Percentiles rank a stretch among this genome's conserved stretches.
phyloP scores from a whole-genome alignment of 768 basidiomycete species.

The Neoboletus brunneissimus region DNA sequence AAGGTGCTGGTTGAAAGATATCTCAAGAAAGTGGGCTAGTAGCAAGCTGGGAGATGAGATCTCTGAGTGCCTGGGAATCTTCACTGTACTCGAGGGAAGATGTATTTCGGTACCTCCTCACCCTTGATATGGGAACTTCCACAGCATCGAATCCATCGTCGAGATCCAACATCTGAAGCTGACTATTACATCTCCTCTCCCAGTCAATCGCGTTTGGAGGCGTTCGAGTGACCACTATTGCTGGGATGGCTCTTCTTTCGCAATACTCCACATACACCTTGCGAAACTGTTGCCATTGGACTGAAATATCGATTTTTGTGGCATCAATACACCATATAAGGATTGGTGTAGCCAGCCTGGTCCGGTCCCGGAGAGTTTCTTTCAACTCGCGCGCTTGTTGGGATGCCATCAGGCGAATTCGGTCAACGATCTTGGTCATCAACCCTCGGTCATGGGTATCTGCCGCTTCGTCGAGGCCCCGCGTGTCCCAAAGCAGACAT shows the following conservation, averaged over 20 bases:
- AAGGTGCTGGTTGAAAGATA: no score
- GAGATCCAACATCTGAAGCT: conserved; percentile 12
- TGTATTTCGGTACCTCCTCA: conserved; percentile 9
- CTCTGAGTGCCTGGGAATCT: conserved; percentile 15
- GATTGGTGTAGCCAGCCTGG: conserved; percentile 8
- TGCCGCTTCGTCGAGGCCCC: conserved; percentile 23
- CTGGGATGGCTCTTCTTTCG: conserved; percentile 17
- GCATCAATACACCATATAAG: conserved; percentile 28
- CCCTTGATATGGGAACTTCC: conserved; percentile 5
- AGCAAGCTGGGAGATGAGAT: conserved; percentile 6
- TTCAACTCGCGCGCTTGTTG: conserved; percentile 22
- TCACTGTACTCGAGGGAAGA: conserved; percentile 11
- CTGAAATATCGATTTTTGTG: conserved; percentile 10
- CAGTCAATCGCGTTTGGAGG: neutral
- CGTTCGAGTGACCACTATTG: conserved; percentile 21
- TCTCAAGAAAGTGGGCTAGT: no score
- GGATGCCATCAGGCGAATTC: conserved; percentile 8
- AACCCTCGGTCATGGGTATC: conserved; percentile 3
- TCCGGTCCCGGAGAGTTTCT: conserved; percentile 8
- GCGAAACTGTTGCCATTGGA: conserved; percentile 21
- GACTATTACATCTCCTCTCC: conserved; percentile 13
- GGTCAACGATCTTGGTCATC: conserved; percentile 7
- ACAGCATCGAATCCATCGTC: neutral
- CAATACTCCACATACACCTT: conserved; percentile 28
- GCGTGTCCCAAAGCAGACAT: conserved; percentile 27